These are phyloP conservation scores for Jackrogersella multiformis DNA, from an alignment of 495 filamentous ascomycete genomes.

Conservation along the genomic window DNA sequence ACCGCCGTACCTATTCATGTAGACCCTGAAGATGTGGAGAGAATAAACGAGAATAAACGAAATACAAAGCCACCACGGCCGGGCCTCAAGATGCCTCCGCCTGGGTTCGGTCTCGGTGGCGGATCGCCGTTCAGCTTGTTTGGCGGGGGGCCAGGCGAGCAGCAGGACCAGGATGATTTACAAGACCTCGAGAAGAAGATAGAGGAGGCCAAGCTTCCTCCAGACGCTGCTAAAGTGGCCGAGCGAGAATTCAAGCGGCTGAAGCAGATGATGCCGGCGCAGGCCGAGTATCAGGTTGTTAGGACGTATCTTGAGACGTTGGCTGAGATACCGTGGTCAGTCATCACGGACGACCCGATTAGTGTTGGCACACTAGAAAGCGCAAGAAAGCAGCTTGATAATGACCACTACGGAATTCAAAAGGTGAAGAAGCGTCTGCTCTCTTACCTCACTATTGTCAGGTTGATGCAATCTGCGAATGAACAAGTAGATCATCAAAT, in stretches of 20 bases:
- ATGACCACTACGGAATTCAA: constrained; percentile 96
- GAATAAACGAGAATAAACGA: constrained; percentile 55
- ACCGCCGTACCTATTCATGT: constrained; percentile 63
- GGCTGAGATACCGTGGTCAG: constrained; percentile 92
- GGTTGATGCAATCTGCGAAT: constrained; percentile 91
- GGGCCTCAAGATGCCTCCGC: constrained; percentile 54
- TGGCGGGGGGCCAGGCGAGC: constrained; percentile 41
- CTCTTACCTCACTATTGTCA: constrained; percentile 94
- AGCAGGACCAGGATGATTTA: constrained; percentile 64
- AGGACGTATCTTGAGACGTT: constrained; percentile 96
- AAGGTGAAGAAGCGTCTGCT: constrained; percentile 97
- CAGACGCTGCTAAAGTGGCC: constrained; percentile 81
- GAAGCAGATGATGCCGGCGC: constrained; percentile 92
- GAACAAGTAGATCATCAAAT: constrained; percentile 80
- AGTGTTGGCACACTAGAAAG: constrained; percentile 79
- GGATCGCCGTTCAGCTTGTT: constrained; percentile 50
- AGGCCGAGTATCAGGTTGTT: constrained; percentile 93
- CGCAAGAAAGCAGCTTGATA: constrained; percentile 90
- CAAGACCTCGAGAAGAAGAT: constrained; percentile 88
- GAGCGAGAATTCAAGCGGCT: constrained; percentile 88
- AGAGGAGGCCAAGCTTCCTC: constrained; percentile 75
- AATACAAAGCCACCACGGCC: constrained; percentile 61
- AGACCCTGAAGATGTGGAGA: constrained; percentile 53
- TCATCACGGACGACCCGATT: constrained; percentile 85
- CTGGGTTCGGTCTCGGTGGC: constrained; percentile 61